These are phyloP conservation scores for Alliaria petiolata DNA, from an alignment of 345 rosid genomes.

Conservation along the genomic window DNA sequence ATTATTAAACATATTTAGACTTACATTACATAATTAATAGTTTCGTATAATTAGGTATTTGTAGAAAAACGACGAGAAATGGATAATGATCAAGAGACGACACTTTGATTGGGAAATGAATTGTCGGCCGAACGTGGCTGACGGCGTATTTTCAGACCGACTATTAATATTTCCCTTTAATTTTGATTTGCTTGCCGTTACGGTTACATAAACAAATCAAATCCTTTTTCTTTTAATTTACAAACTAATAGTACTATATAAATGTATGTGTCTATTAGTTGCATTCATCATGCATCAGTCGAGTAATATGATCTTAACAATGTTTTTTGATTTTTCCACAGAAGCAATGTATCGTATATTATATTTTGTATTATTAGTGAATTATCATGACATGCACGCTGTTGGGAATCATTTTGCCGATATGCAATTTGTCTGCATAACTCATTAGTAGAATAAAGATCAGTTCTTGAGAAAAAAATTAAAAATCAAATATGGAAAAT, in stretches of 20 bases:
- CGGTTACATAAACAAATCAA: constrained; percentile 19
- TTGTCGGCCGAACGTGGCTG: constrained; percentile 35
- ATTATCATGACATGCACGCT: constrained; percentile 34
- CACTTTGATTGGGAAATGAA: constrained; percentile 26
- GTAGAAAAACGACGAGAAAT: constrained; percentile 10
- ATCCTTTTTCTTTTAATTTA: background rate
- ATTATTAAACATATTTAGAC: background rate
- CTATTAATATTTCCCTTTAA: constrained; percentile 15
- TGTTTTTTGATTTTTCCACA: constrained; percentile 10
- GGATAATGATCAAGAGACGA: constrained; percentile 31
- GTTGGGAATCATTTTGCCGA: constrained; percentile 20
- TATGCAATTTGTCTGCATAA: constrained; percentile 20
- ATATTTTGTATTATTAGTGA: constrained; percentile 5
- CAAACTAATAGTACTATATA: background rate
- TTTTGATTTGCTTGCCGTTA: constrained; percentile 34
- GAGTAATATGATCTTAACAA: background rate
- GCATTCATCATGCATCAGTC: constrained; percentile 21
- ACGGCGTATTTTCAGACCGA: constrained; percentile 31
- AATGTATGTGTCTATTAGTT: constrained; percentile 6
- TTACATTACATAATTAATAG: background rate
- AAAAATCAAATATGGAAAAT: constrained; percentile 4
- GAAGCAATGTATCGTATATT: constrained; percentile 21
- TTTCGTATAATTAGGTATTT: background rate
- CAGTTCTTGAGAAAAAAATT: constrained; percentile 9
- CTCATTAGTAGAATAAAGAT: constrained; percentile 18